phyloP scores from a whole-genome alignment of 179 eudicot species.

The Silene vulgaris region DNA sequence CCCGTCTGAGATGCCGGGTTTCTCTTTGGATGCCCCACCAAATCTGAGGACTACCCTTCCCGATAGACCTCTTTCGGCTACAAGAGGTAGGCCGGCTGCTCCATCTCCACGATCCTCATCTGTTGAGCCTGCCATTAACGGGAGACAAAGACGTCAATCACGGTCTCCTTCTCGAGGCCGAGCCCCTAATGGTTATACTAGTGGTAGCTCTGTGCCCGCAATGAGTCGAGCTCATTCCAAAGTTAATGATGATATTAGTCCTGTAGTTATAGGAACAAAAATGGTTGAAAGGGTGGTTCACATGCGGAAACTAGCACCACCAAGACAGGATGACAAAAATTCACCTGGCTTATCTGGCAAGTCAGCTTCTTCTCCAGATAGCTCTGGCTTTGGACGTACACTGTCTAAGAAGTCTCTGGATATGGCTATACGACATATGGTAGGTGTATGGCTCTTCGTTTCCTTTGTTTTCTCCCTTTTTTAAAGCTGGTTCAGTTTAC shows the following conservation, averaged over 20 bases:
- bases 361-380: constrained; percentile 87
- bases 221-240: constrained; percentile 65
- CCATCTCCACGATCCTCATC: constrained; percentile 73
- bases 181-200: constrained; percentile 63
- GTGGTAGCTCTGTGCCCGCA: constrained; percentile 86
- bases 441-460: constrained; percentile 32
- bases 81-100: constrained; percentile 84
- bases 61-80: constrained; percentile 81
- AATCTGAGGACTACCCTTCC: constrained; percentile 83
- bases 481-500: not conserved
- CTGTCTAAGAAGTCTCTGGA: constrained; percentile 93
- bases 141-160: constrained; percentile 74
- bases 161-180: constrained; percentile 96
- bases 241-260: constrained; percentile 80
- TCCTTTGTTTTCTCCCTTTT: not conserved
- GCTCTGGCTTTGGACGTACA: constrained; percentile 87
- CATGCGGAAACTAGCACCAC: constrained; percentile 93
- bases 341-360: constrained; percentile 91
- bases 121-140: constrained; percentile 64
- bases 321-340: constrained; percentile 75
- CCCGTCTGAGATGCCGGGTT: constrained; percentile 98
- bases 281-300: constrained; percentile 98
- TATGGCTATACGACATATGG: constrained; percentile 99
- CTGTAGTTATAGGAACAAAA: constrained; percentile 73
- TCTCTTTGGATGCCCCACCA: constrained; percentile 93